Percentiles rank a stretch among this genome's conserved stretches.
These are phyloP conservation scores for Penicillium brasilianum DNA, from an alignment of 2,329 filamentous ascomycete species.

Conservation along the genomic window DNA sequence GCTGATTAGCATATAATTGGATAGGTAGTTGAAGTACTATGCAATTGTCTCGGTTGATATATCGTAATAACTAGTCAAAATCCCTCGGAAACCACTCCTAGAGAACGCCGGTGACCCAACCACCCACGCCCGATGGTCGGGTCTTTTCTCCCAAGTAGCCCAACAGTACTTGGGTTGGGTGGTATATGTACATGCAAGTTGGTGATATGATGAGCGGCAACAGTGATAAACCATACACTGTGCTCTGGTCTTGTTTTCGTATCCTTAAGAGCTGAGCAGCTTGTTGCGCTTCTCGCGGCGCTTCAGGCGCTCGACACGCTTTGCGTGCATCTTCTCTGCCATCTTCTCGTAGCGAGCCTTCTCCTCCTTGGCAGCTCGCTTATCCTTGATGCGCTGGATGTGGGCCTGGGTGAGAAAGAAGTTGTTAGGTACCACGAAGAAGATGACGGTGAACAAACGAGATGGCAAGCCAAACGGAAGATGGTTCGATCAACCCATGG, in stretches of 20 bases:
- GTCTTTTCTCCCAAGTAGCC: slow-evolving; percentile 7
- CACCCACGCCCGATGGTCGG: slow-evolving; percentile 11
- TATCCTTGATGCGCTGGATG: slow-evolving; percentile 81
- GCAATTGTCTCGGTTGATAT: slow-evolving; percentile 9
- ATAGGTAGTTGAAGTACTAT: slow-evolving; percentile 5
- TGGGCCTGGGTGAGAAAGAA: slow-evolving; percentile 61
- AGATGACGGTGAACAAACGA: background rate
- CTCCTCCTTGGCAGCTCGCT: slow-evolving; percentile 86
- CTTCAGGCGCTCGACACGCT: slow-evolving; percentile 90
- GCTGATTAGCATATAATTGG: background rate
- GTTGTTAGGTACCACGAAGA: slow-evolving; percentile 10
- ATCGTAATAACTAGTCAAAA: slow-evolving; percentile 4
- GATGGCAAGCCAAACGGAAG: background rate
- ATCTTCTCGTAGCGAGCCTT: slow-evolving; percentile 90
- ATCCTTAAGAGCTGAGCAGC: slow-evolving; percentile 49
- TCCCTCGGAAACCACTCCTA: slow-evolving; percentile 20
- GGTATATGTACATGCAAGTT: slow-evolving; percentile 13
- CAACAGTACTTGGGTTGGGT: slow-evolving; percentile 3
- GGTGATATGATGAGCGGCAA: slow-evolving; percentile 4
- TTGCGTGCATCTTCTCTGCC: slow-evolving; percentile 97
- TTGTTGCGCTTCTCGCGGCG: slow-evolving; percentile 89
- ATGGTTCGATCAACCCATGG: background rate
- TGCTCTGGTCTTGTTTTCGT: slow-evolving; percentile 1
- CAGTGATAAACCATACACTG: background rate
- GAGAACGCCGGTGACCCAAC: slow-evolving; percentile 26